Evolutionary conservation across 306 rosid species (phyloP), one percentile per base, ranked within the genome.

Genomic region (Argentina anserina): DNA sequence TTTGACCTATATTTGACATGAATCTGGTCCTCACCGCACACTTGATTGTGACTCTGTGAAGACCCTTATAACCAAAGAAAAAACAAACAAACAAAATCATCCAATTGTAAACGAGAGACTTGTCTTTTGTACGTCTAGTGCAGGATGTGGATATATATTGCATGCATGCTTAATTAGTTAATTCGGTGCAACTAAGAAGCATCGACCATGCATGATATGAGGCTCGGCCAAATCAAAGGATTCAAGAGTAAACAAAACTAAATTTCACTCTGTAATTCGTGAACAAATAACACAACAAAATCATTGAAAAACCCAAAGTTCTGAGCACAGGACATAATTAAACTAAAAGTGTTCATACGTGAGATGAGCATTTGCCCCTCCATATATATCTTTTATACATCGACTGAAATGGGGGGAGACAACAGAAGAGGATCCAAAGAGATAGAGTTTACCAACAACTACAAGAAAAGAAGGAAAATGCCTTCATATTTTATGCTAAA

Each of bases 361-460:
- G 33, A 7, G 60, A 15, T 55, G 28, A 31, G 41, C 17, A 60
- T 28, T 55, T 18, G 5, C n/a, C n/a, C n/a, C n/a, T n/a, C 21
- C 23, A 37, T 45, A 15, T 23, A 6, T 50, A 43, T 65, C 52
- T 69, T 72, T 71, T 75, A 72, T 52, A 68, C 43, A 47, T 34
- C 18, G 70, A 21, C 10, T 71, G 70, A 33, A 34, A 71, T 67
- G 78, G 79, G 78, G 79, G 53, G 80, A 79, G 87, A 87, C 90
- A 88, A 75, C 55, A 50, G n/a, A 64, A 79, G 72, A 81, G 90
- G 73, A 84, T 84, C 89, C 92, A 88, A 77, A 76, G 89, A 80
- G 67, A 76, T 88, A 80, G 67, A 74, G 74, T 55, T 49, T 39
- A 72, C 73, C 85, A 85, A 78, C 85, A 72, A 74, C 86, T 83